These are phyloP conservation scores for Lunasporangiospora selenospora DNA, from an alignment of 192 early-diverging fungal species.

Conservation along the genomic window DNA sequence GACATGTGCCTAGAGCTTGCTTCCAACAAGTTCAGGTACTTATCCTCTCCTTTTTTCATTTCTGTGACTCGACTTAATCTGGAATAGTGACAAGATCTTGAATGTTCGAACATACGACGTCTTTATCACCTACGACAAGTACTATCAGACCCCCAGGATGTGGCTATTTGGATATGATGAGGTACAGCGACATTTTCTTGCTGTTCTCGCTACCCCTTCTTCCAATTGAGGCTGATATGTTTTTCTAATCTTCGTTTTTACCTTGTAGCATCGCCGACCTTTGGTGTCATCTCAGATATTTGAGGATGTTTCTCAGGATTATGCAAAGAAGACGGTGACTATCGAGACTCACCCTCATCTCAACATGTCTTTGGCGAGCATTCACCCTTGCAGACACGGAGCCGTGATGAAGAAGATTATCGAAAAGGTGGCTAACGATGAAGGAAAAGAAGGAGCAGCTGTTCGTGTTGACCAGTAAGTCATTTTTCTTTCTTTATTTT, in stretches of 20 bases:
- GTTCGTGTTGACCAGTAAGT: conserved; percentile 92
- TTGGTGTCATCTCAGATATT: conserved; percentile 92
- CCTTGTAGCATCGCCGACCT: conserved; percentile 69
- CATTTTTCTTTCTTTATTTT: neutral
- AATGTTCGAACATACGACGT: conserved; percentile 96
- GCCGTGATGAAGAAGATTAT: conserved; percentile 98
- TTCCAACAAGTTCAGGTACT: neutral
- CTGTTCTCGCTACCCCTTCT: neutral
- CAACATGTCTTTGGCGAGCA: conserved; percentile 85
- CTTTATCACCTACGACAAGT: conserved; percentile 99
- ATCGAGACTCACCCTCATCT: conserved; percentile 97
- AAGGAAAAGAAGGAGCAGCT: conserved; percentile 63
- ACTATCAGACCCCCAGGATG: conserved; percentile 98
- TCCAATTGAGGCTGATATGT: neutral
- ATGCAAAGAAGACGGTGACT: conserved; percentile 99
- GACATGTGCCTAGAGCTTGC: too few species aligned
- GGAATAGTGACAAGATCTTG: conserved; percentile 82
- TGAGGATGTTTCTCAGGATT: conserved; percentile 98
- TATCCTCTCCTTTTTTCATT: neutral
- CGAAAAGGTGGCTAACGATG: conserved; percentile 77
- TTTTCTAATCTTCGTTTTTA: neutral
- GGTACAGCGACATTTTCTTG: conserved; percentile 40
- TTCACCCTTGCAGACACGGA: conserved; percentile 98
- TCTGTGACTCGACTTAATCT: neutral
- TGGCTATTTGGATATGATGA: conserved; percentile 99